phyloP scores from a whole-genome alignment of 805 yeast species.

The Metschnikowia cubensis region DNA sequence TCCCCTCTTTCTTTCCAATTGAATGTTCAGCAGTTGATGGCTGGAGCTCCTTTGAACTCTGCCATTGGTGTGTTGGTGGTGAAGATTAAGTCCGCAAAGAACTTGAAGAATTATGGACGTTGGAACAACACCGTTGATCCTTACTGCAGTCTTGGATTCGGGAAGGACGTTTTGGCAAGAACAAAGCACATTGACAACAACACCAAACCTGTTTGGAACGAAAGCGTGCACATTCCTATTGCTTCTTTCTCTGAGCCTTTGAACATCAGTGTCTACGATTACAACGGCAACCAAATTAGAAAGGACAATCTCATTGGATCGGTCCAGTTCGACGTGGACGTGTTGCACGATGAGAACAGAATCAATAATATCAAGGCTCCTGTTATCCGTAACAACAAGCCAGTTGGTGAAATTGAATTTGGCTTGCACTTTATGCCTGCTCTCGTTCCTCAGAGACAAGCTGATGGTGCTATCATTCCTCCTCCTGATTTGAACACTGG shows the following conservation, averaged over 20 bases:
- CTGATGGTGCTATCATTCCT: constrained; percentile 80
- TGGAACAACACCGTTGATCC: constrained; percentile 86
- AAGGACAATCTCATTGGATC: constrained; percentile 81
- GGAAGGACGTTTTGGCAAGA: constrained; percentile 55
- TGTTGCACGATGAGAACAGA: constrained; percentile 50
- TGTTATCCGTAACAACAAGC: constrained; percentile 76
- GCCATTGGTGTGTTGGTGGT: constrained; percentile 84
- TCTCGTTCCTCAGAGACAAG: constrained; percentile 52
- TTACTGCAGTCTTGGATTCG: constrained; percentile 68
- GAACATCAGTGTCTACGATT: constrained; percentile 66
- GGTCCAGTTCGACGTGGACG: constrained; percentile 67
- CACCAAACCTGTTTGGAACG: constrained; percentile 76
- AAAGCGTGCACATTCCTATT: constrained; percentile 66
- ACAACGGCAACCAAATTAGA: constrained; percentile 57
- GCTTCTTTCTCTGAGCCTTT: constrained; percentile 80
- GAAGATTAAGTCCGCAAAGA: constrained; percentile 60
- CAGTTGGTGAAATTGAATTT: constrained; percentile 69
- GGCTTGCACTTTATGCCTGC: constrained; percentile 78
- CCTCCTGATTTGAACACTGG: constrained; percentile 95
- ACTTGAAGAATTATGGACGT: constrained; percentile 64
- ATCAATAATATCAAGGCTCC: constrained; percentile 49
- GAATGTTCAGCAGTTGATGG: constrained; percentile 83
- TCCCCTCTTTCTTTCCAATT: constrained; percentile 91
- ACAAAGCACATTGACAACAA: constrained; percentile 70
- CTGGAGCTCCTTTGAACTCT: constrained; percentile 74